A percentile compares a stretch with the other conserved stretches of the same genome.
phyloP scores from a whole-genome alignment of 2,329 filamentous ascomycete species.

The Biscogniauxia marginata region DNA sequence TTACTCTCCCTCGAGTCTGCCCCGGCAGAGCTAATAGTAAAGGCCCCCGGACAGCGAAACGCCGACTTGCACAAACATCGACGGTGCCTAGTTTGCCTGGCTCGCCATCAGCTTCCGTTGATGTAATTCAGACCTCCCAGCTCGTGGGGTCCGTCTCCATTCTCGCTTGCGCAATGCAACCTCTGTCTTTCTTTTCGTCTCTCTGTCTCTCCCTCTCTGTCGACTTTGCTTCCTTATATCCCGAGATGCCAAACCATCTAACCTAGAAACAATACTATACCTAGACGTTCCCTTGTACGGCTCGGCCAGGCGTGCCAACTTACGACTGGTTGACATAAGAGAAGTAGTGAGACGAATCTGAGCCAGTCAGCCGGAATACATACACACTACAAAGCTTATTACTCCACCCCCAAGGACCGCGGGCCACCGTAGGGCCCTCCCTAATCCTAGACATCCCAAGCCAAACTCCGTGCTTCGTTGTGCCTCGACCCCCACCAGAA shows the following conservation, averaged over 20 bases:
- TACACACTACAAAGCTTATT: too few relatives aligned
- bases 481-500: not conserved
- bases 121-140: not conserved
- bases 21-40: not conserved
- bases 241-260: not conserved
- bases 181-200: not conserved
- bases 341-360: not conserved
- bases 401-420: not conserved
- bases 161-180: not conserved
- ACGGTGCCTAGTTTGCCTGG: not conserved
- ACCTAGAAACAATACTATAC: not conserved
- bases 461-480: not conserved
- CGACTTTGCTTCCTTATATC: not conserved
- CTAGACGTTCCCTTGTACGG: not conserved
- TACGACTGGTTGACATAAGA: not conserved
- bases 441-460: not conserved
- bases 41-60: not conserved
- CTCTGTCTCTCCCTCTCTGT: not conserved
- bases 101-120: not conserved
- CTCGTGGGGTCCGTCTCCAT: not conserved
- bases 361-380: not conserved
- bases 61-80: not conserved
- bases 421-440: too few relatives aligned
- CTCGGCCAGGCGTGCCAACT: not conserved
- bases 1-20: not conserved